A percentile compares a stretch with the other conserved stretches of the same genome.
These are phyloP conservation scores for Trichophyton benhamiae DNA, from an alignment of 2,329 filamentous ascomycete genomes.

Conservation along the genomic window DNA sequence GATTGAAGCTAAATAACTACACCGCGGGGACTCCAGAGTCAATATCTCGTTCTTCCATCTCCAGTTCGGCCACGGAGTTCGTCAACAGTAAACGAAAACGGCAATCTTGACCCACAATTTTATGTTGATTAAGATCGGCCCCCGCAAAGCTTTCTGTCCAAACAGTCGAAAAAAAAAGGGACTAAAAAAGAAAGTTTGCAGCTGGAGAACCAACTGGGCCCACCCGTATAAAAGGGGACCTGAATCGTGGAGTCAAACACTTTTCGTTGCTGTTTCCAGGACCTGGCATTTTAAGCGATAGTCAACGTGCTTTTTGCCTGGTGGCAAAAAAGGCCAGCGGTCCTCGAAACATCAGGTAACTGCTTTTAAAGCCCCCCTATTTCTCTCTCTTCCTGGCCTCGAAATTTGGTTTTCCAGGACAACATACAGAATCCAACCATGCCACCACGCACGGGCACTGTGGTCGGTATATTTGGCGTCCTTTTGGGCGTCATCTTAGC, in stretches of 20 bases:
- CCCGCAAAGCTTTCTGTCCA: background rate
- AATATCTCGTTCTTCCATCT: background rate
- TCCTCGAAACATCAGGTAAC: background rate
- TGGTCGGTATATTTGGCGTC: constrained; percentile 9
- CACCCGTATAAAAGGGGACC: background rate
- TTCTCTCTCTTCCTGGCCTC: background rate
- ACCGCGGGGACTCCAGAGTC: background rate
- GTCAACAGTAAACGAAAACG: background rate
- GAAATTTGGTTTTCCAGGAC: background rate
- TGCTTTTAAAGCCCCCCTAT: background rate
- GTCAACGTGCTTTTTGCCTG: background rate
- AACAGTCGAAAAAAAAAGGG: background rate
- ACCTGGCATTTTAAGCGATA: background rate
- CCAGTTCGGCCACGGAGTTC: background rate
- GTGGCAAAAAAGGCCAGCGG: background rate
- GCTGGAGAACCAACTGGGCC: no score
- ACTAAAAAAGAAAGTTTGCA: background rate
- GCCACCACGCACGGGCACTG: background rate
- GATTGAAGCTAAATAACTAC: background rate
- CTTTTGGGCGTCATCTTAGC: constrained; percentile 21
- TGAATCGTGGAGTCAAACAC: background rate
- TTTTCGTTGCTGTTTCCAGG: background rate
- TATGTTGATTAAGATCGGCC: background rate
- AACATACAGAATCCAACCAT: background rate
- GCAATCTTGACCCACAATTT: background rate